Conservation (phyloP, 352 stramenopile species). For the Pythium oligandrum region DNA sequence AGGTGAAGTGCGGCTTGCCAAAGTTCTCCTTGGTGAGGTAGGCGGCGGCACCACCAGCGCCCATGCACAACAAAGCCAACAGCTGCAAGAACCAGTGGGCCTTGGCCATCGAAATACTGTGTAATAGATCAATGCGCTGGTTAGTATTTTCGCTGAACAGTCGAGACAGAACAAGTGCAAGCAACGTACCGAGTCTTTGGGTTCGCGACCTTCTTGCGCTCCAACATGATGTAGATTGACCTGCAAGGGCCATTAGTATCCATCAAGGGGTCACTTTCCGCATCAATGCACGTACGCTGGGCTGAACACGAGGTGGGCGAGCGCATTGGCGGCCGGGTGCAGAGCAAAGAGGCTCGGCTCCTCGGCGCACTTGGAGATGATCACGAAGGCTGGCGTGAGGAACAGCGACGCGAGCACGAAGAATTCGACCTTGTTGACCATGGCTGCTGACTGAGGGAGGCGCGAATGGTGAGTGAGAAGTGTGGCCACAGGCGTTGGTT, state of each 20-base stretch:
- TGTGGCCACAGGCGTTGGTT: no score
- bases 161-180: no score
- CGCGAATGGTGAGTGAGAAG: no score
- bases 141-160: no score
- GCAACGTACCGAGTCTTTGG: slow-evolving; percentile 35
- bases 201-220: slow-evolving; percentile 41
- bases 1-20: slow-evolving; percentile 62
- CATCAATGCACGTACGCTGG: slow-evolving; percentile 26
- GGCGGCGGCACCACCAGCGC: slow-evolving; percentile 27
- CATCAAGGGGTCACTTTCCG: no score
- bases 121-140: no score
- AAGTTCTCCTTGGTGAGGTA: slow-evolving; percentile 58
- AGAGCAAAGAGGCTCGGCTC: slow-evolving; percentile 47
- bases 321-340: slow-evolving; percentile 54
- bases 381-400: slow-evolving; percentile 35
- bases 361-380: slow-evolving; percentile 30
- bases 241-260: slow-evolving; percentile 9
- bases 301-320: slow-evolving; percentile 60
- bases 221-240: slow-evolving; percentile 54
- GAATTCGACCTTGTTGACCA: slow-evolving; percentile 56
- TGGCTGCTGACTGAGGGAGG: slow-evolving; percentile 6
- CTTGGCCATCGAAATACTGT: slow-evolving; percentile 36
- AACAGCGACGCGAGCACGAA: slow-evolving; percentile 49
- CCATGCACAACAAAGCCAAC: slow-evolving; percentile 43
- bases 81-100: slow-evolving; percentile 45